Conservation (phyloP, 768 basidiomycete species). For the Erythrobasidium yunnanense region DNA sequence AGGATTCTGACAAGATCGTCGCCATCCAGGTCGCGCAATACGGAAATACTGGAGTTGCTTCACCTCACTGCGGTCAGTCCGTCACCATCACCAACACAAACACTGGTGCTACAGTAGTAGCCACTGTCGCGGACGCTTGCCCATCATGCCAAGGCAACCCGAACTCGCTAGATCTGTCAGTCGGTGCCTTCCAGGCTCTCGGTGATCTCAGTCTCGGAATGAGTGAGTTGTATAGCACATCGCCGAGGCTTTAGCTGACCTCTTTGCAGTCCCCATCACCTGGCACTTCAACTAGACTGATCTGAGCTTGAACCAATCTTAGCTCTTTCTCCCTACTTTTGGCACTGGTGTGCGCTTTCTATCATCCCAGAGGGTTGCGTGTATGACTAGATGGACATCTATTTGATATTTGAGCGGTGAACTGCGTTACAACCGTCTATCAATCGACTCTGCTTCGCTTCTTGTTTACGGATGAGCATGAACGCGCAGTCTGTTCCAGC, state of each 20-base stretch:
- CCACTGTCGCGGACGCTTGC: slow-evolving; percentile 19
- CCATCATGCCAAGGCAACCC: not conserved
- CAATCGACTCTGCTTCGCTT: not conserved
- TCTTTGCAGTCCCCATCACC: slow-evolving; percentile 20
- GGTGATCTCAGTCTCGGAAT: slow-evolving; percentile 2
- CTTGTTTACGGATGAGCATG: not conserved
- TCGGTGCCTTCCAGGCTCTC: slow-evolving; percentile 14
- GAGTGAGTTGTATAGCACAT: too few relatives aligned
- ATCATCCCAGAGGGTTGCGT: not conserved
- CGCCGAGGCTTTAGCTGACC: too few relatives aligned
- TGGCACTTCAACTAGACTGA: slow-evolving; percentile 7
- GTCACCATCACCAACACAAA: slow-evolving; percentile 17
- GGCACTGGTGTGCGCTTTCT: not conserved
- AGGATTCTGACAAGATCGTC: slow-evolving; percentile 48
- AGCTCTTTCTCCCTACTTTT: not conserved
- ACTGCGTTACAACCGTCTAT: not conserved
- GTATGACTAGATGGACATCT: not conserved
- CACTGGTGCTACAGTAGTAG: slow-evolving; percentile 9
- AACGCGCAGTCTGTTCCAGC: slow-evolving; percentile 20
- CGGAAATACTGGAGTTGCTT: not conserved
- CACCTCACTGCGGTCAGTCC: slow-evolving; percentile 10
- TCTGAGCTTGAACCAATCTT: too few relatives aligned
- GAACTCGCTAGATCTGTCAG: slow-evolving; percentile 19
- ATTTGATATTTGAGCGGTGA: not conserved
- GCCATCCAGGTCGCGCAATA: slow-evolving; percentile 45